Evolutionary conservation across 495 filamentous ascomycete genomes (phyloP), one percentile per base, ranked within the genome.

Genomic region (Aspergillus nanangensis): DNA sequence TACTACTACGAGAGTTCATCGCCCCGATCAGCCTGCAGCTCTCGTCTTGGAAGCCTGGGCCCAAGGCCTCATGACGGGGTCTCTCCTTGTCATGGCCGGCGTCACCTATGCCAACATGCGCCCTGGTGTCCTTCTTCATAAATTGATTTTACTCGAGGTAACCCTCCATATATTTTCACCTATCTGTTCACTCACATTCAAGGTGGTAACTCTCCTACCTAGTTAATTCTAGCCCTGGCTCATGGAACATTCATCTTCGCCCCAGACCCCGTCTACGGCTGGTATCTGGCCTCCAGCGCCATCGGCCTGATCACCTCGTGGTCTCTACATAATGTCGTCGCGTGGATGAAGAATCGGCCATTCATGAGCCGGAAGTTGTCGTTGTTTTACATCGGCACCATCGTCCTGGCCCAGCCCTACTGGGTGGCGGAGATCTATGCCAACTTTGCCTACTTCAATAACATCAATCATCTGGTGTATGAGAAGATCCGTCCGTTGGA

Each of bases 401-500:
- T 73, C 1, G 20, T 60, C 4, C 53, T 74, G 15, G 63, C 46
- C 17, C 62, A 58, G 50, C 71, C 66, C 1, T 72, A 71, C 38
- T 72, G 69, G 69, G 50, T 65, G 9, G 23, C 67, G 4, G 70
- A 74, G 49, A 75, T 72, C 4, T 72, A 70, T 46, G 67, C 64
- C 8, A 70, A 75, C 25, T 75, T 74, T 44, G 57, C 62, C 8
- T 73, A 63, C 47, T 71, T 69, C 51, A 73, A 73, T 45, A 70
- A 72, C 37, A 65, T 71, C 59, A 73, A 70, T 38, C 48, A 52
- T 8, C 24, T 9, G 21, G 41, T 78, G 0, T 80, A 75, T 45
- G 32, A 66, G 8, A 65, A 61, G 23, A 79, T 72, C 0, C 45
- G 77, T 3, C 74, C 73, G 10, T 67, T 56, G 22, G 77, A 81